phyloP scores from a whole-genome alignment of 2,329 filamentous ascomycete genomes.

The Fusarium temperatum region DNA sequence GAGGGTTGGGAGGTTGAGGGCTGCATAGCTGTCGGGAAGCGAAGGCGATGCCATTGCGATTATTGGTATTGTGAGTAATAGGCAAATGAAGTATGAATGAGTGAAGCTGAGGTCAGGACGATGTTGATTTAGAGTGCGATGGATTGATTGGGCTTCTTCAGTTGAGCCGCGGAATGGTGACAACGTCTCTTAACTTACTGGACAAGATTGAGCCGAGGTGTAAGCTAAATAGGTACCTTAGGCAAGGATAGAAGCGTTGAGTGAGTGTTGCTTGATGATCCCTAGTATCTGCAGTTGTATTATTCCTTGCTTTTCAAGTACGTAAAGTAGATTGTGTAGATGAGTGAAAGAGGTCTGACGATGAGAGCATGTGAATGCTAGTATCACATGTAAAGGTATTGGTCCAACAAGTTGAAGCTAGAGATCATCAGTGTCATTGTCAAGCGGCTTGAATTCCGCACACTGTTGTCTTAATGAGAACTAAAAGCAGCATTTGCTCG shows the following conservation, averaged over 20 bases:
- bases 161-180: constrained; percentile 14
- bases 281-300: background rate
- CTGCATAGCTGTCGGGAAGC: constrained; percentile 52
- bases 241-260: background rate
- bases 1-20: constrained; percentile 55
- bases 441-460: background rate
- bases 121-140: constrained; percentile 22
- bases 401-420: background rate
- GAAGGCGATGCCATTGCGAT: constrained; percentile 36
- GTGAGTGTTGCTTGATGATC: background rate
- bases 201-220: constrained; percentile 17
- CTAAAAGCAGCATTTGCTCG: background rate
- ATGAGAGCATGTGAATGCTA: background rate
- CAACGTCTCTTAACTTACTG: constrained; percentile 13
- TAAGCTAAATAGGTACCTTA: background rate
- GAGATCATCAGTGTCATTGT: background rate
- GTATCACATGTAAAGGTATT: constrained; percentile 2
- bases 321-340: background rate
- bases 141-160: background rate
- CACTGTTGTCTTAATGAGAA: background rate
- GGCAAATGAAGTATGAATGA: background rate
- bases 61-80: background rate
- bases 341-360: background rate
- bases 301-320: background rate
- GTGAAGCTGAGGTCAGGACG: background rate